Conservation (phyloP, 192 early-diverging fungal genomes). For the Cetraspora pellucida region DNA sequence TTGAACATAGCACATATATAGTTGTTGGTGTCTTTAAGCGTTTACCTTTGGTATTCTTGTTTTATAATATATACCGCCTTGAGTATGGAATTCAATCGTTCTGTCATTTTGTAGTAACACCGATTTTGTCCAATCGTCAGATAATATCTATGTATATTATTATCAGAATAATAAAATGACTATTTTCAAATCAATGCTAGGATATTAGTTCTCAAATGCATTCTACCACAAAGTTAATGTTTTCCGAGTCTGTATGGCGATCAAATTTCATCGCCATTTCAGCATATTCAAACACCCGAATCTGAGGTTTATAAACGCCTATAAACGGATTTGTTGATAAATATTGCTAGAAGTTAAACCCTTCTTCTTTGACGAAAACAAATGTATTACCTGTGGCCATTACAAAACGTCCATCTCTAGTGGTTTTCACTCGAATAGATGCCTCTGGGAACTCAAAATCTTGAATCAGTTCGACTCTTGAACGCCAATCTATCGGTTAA, state of each 20-base stretch:
- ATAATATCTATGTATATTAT: conserved; percentile 63
- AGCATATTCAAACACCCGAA: conserved; percentile 89
- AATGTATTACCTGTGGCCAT: conserved; percentile 77
- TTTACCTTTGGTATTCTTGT: conserved; percentile 85
- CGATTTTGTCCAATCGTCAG: conserved; percentile 97
- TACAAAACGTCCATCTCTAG: conserved; percentile 82
- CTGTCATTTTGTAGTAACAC: conserved; percentile 91
- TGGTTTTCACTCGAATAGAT: conserved; percentile 77
- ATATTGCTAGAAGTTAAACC: not conserved
- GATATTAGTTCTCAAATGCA: not conserved
- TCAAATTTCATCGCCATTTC: conserved; percentile 99
- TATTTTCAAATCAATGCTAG: not conserved
- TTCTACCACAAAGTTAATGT: conserved; percentile 74
- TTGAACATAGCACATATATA: not conserved
- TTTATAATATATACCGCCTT: conserved; percentile 92
- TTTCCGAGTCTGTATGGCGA: conserved; percentile 91
- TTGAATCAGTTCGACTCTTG: conserved; percentile 93
- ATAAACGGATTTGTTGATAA: not conserved
- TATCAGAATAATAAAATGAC: not conserved
- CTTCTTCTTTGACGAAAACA: not conserved
- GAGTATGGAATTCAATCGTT: conserved; percentile 90
- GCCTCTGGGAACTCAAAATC: conserved; percentile 99
- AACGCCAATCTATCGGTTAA: conserved; percentile 72
- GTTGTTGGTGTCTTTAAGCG: not conserved
- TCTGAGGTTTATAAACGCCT: conserved; percentile 96